A percentile compares a stretch with the other conserved stretches of the same genome.
Conservation (phyloP, 1,284 basidiomycete genomes). For the Xanthoconium separans region DNA sequence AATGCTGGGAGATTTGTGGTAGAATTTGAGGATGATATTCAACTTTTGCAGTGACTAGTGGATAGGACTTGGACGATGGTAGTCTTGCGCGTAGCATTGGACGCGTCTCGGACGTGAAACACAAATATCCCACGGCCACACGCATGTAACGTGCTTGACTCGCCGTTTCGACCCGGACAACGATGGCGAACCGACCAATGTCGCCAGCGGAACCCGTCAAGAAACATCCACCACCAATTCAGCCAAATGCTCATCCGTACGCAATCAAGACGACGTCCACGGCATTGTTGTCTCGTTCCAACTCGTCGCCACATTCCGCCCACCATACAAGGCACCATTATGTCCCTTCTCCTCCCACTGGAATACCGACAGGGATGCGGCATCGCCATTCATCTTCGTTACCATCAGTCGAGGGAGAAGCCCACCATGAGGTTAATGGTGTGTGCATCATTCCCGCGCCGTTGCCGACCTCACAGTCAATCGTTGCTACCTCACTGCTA, state of each 20-base stretch:
- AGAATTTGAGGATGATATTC: neutral
- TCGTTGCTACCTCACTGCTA: neutral
- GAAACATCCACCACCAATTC: conserved; percentile 19
- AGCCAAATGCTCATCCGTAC: conserved; percentile 37
- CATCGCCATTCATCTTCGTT: conserved; percentile 30
- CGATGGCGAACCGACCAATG: conserved; percentile 19
- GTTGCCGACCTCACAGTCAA: conserved; percentile 20
- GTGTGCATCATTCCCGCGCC: conserved; percentile 9
- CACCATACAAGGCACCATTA: conserved; percentile 30
- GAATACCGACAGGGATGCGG: conserved; percentile 7
- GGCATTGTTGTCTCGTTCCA: conserved; percentile 38
- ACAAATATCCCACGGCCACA: too few relatives aligned
- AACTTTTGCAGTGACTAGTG: too few relatives aligned
- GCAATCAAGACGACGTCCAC: conserved; percentile 40
- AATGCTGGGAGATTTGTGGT: conserved; percentile 23
- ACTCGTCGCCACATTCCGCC: conserved; percentile 30
- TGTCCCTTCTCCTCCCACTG: conserved; percentile 27
- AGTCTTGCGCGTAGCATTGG: too few relatives aligned
- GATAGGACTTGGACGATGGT: too few relatives aligned
- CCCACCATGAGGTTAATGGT: neutral
- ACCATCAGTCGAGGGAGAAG: conserved; percentile 11
- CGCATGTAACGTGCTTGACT: too few relatives aligned
- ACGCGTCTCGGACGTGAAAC: too few relatives aligned
- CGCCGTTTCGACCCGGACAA: too few relatives aligned
- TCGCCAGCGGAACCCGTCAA: conserved; percentile 19